Conservation (phyloP, 1,284 basidiomycete genomes). For the Puccinia sorghi region DNA sequence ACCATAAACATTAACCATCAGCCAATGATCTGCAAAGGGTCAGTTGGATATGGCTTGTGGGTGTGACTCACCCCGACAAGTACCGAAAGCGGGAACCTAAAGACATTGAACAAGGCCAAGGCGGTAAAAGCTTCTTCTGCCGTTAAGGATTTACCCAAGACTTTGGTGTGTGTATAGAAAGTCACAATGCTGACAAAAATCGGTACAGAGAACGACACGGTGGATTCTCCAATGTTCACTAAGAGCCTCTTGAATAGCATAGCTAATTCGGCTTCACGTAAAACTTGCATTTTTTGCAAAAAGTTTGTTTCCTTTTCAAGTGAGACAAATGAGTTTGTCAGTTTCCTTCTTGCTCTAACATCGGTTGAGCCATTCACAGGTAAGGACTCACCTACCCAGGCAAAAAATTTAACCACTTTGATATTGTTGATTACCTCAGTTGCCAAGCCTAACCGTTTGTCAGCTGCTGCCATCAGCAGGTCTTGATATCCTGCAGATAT, state of each 20-base stretch:
- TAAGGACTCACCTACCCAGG: constrained; percentile 54
- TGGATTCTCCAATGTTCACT: constrained; percentile 56
- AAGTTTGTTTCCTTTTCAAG: constrained; percentile 59
- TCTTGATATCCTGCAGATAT: constrained; percentile 59
- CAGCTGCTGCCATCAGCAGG: constrained; percentile 62
- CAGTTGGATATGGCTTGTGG: neutral
- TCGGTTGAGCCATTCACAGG: neutral
- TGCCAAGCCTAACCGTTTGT: constrained; percentile 62
- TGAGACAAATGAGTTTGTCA: constrained; percentile 57
- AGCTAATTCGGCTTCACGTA: constrained; percentile 60
- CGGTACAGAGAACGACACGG: constrained; percentile 60
- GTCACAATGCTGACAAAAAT: constrained; percentile 62
- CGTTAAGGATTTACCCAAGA: constrained; percentile 58
- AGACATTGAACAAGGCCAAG: constrained; percentile 63
- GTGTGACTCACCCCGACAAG: constrained; percentile 23
- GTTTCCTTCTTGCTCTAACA: constrained; percentile 54
- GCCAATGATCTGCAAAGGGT: neutral
- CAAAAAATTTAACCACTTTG: constrained; percentile 60
- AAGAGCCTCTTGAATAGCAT: constrained; percentile 23
- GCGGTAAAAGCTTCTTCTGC: constrained; percentile 62
- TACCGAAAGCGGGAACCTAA: constrained; percentile 58
- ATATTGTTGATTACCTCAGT: constrained; percentile 64
- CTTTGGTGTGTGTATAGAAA: constrained; percentile 61
- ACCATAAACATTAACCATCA: neutral
- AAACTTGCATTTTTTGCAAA: constrained; percentile 61